Evolutionary conservation across 352 stramenopile species (phyloP).

Genomic region (Globisporangium middletonii): DNA sequence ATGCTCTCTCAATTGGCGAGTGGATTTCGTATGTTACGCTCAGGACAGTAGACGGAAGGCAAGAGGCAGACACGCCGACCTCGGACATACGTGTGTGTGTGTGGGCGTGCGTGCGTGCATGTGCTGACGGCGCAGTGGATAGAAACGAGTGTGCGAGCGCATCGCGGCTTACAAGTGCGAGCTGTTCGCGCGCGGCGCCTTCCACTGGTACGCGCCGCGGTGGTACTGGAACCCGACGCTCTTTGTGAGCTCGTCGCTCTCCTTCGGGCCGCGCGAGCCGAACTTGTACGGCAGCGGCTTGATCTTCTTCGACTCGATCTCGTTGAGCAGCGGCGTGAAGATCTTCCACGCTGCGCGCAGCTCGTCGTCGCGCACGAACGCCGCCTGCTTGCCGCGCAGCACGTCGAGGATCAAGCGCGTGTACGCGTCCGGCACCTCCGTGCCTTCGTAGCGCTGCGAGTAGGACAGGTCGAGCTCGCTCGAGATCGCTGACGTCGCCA

Average conservation of each 20-base stretch:
- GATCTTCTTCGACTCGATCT: constrained; percentile 92
- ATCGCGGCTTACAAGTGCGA: constrained; percentile 32
- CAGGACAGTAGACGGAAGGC: no score
- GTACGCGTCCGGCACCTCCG: constrained; percentile 95
- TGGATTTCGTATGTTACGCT: no score
- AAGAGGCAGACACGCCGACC: no score
- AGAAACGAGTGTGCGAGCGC: not conserved
- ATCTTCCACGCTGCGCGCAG: constrained; percentile 95
- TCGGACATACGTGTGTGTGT: no score
- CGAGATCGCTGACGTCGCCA: constrained; percentile 88
- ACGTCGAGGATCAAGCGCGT: constrained; percentile 97
- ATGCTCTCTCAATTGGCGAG: no score
- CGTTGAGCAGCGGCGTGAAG: constrained; percentile 96
- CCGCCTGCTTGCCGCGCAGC: constrained; percentile 91
- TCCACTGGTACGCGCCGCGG: constrained; percentile 68
- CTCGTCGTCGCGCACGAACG: constrained; percentile 98
- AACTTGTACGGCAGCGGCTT: constrained; percentile 91
- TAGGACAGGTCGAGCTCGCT: constrained; percentile 97
- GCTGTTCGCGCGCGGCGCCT: constrained; percentile 35
- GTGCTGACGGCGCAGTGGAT: no score
- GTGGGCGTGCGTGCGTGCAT: no score
- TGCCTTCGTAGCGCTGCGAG: constrained; percentile 76
- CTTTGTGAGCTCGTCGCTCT: constrained; percentile 80
- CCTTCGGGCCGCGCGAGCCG: constrained; percentile 89
- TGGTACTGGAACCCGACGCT: constrained; percentile 77